Percentiles rank a stretch among this genome's conserved stretches.
These are phyloP conservation scores for Fusarium lateritium DNA, from an alignment of 2,329 filamentous ascomycete species.

Conservation along the genomic window DNA sequence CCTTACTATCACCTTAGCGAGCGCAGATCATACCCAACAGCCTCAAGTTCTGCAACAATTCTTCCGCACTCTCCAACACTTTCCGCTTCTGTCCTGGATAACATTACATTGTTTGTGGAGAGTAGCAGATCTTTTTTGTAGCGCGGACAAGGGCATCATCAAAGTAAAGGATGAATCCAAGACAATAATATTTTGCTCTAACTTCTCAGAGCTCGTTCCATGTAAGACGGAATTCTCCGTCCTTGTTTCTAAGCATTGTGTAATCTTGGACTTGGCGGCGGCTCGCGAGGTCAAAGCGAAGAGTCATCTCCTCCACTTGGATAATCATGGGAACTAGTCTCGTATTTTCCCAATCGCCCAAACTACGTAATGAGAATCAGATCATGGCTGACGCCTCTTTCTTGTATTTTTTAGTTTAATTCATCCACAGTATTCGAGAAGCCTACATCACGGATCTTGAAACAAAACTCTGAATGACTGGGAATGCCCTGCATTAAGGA, in stretches of 20 bases:
- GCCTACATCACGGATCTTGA: too few species aligned
- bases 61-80: neutral
- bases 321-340: neutral
- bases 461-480: conserved; percentile 10
- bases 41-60: conserved; percentile 4
- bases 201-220: neutral
- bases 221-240: neutral
- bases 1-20: conserved; percentile 12
- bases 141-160: conserved; percentile 2
- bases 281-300: conserved; percentile 8
- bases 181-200: neutral
- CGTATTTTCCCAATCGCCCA: neutral
- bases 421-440: too few species aligned
- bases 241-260: conserved; percentile 11
- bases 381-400: neutral
- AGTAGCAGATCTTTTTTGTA: conserved; percentile 13
- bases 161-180: neutral
- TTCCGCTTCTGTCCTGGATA: conserved; percentile 24
- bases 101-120: conserved; percentile 32
- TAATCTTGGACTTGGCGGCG: conserved; percentile 2
- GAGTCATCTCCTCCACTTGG: conserved; percentile 10
- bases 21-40: conserved; percentile 15
- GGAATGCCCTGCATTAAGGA: neutral
- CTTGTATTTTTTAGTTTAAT: too few species aligned
- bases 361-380: conserved; percentile 18